Conservation (phyloP, 345 rosid genomes). For the Populus euphratica region DNA sequence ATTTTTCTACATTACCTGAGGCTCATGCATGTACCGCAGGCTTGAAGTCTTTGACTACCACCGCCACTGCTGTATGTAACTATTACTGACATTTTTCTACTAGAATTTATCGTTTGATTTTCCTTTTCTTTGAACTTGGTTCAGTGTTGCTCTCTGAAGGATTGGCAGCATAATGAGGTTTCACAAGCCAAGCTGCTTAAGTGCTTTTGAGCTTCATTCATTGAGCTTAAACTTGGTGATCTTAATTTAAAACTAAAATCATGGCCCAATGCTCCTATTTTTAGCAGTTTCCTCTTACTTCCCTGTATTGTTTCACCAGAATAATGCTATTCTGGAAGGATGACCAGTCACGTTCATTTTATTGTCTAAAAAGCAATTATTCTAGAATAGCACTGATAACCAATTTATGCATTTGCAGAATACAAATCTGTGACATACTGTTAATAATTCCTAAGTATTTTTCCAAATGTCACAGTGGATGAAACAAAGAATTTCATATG, state of each 20-base stretch:
- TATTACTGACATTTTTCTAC: not conserved
- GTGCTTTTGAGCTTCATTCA: not conserved
- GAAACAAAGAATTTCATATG: not conserved
- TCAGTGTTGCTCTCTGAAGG: not conserved
- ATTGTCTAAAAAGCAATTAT: not conserved
- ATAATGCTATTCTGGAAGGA: not conserved
- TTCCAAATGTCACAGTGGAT: not conserved
- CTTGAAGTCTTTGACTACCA: conserved; percentile 90
- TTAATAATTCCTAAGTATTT: not conserved
- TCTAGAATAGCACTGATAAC: not conserved
- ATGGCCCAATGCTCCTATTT: not conserved
- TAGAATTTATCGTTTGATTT: not conserved
- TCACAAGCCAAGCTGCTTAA: not conserved
- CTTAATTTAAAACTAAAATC: not conserved
- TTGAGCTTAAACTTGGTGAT: not conserved
- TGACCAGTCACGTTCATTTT: not conserved
- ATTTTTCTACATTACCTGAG: conserved; percentile 92
- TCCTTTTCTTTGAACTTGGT: not conserved
- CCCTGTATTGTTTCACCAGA: not conserved
- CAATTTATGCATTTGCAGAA: not conserved
- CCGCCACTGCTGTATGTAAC: conserved; percentile 80
- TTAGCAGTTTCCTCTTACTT: not conserved
- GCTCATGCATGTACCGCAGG: conserved; percentile 99
- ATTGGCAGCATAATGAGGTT: not conserved
- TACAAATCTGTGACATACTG: not conserved